phyloP scores from a whole-genome alignment of 2,329 filamentous ascomycete species.

The Akanthomyces lecanii region DNA sequence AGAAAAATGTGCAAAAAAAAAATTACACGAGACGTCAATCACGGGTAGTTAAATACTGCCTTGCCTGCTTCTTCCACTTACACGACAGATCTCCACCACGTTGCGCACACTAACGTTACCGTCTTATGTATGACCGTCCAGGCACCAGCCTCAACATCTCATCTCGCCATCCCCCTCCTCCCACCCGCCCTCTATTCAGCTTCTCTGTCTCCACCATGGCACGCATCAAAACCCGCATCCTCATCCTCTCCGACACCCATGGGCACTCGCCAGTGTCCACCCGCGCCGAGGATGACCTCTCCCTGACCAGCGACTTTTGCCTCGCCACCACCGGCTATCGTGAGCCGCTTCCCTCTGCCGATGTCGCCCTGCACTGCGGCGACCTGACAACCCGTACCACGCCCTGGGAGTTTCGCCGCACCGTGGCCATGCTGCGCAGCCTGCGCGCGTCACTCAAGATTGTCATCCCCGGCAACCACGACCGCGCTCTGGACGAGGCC shows the following conservation, averaged over 20 bases:
- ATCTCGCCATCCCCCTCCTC: not conserved
- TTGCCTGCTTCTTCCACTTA: not conserved
- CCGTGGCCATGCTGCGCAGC: conserved; percentile 38
- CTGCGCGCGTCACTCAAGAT: conserved; percentile 49
- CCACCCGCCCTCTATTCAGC: not conserved
- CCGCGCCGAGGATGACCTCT: conserved; percentile 26
- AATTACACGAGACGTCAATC: too few relatives aligned
- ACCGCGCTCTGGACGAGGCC: conserved; percentile 38
- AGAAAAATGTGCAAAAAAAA: too few relatives aligned
- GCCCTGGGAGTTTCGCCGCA: conserved; percentile 35
- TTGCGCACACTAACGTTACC: not conserved
- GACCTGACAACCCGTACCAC: conserved; percentile 44
- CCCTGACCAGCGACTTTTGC: conserved; percentile 15
- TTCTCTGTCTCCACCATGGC: not conserved
- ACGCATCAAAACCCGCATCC: conserved; percentile 32
- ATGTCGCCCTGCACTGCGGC: conserved; percentile 51
- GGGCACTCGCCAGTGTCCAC: conserved; percentile 20
- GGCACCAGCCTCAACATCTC: not conserved
- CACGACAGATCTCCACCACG: not conserved
- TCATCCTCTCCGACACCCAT: conserved; percentile 39
- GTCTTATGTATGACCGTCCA: not conserved
- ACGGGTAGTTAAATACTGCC: too few relatives aligned
- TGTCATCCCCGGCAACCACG: conserved; percentile 53
- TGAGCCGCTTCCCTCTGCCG: conserved; percentile 32
- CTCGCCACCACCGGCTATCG: conserved; percentile 27